Conservation (phyloP, 192 early-diverging fungal genomes). For the Mortierella hygrophila region DNA sequence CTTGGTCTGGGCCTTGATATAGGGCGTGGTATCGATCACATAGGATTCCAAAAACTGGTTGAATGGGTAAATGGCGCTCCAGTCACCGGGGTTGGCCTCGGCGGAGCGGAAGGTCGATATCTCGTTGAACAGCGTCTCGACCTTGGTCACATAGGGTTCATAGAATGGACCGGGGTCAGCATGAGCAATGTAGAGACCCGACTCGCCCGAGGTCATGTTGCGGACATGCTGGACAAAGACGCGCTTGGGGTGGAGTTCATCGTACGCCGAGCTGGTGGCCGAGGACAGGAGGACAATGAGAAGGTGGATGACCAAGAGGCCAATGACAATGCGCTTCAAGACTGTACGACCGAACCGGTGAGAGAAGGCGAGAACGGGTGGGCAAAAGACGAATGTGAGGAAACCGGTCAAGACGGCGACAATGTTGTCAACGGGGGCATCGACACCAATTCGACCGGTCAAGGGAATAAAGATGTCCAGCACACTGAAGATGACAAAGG, state of each 20-base stretch:
- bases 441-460: slow-evolving; percentile 75
- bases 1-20: slow-evolving; percentile 33
- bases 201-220: slow-evolving; percentile 71
- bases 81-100: slow-evolving; percentile 62
- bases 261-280: slow-evolving; percentile 61
- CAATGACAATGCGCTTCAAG: slow-evolving; percentile 41
- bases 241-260: slow-evolving; percentile 76
- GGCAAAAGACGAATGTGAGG: slow-evolving; percentile 60
- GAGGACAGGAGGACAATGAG: slow-evolving; percentile 54
- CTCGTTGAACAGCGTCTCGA: slow-evolving; percentile 59
- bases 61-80: slow-evolving; percentile 77
- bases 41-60: slow-evolving; percentile 69
- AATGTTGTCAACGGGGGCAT: slow-evolving; percentile 77
- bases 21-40: slow-evolving; percentile 43
- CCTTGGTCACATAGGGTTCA: slow-evolving; percentile 54
- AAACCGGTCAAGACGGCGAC: slow-evolving; percentile 71
- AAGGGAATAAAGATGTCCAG: slow-evolving; percentile 79
- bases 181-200: slow-evolving; percentile 68
- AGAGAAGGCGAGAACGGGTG: slow-evolving; percentile 64
- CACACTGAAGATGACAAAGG: slow-evolving; percentile 58
- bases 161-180: slow-evolving; percentile 70
- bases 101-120: slow-evolving; percentile 44
- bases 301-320: slow-evolving; percentile 55
- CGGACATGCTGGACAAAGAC: slow-evolving; percentile 71
- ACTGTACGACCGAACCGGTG: slow-evolving; percentile 62